Conservation (phyloP, 1,284 basidiomycete species). For the Rhodotorula sp. region DNA sequence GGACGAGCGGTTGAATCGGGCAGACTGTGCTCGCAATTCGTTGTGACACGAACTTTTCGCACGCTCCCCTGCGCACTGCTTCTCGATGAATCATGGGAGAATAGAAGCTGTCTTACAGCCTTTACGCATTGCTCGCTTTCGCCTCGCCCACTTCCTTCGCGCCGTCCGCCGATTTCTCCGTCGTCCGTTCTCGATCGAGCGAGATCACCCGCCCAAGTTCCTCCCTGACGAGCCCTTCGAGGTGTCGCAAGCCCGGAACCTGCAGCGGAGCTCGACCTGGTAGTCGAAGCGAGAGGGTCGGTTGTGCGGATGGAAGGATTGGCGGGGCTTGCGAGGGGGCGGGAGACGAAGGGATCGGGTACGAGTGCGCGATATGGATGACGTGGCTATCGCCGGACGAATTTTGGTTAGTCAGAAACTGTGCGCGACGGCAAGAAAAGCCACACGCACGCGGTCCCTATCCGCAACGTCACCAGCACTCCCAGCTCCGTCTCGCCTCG, state of each 20-base stretch:
- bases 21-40: too few relatives aligned
- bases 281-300: slow-evolving; percentile 14
- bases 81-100: background rate
- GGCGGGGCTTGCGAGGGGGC: background rate
- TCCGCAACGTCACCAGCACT: slow-evolving; percentile 14
- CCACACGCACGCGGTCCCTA: slow-evolving; percentile 9
- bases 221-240: slow-evolving; percentile 22
- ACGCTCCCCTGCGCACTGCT: background rate
- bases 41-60: too few relatives aligned
- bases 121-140: background rate
- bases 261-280: slow-evolving; percentile 19
- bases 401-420: too few relatives aligned
- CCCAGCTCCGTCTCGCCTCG: slow-evolving; percentile 22
- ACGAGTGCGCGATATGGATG: slow-evolving; percentile 27
- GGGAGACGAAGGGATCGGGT: slow-evolving; percentile 12
- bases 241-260: slow-evolving; percentile 15
- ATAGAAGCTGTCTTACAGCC: too few relatives aligned
- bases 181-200: background rate
- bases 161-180: background rate
- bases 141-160: background rate
- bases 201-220: slow-evolving; percentile 15
- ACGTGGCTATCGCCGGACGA: slow-evolving; percentile 6
- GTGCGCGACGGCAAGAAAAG: background rate
- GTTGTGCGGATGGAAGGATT: background rate
- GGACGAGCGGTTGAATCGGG: too few relatives aligned